Evolutionary conservation across 2,329 filamentous ascomycete species (phyloP).

Genomic region (Spiromastix sp.): DNA sequence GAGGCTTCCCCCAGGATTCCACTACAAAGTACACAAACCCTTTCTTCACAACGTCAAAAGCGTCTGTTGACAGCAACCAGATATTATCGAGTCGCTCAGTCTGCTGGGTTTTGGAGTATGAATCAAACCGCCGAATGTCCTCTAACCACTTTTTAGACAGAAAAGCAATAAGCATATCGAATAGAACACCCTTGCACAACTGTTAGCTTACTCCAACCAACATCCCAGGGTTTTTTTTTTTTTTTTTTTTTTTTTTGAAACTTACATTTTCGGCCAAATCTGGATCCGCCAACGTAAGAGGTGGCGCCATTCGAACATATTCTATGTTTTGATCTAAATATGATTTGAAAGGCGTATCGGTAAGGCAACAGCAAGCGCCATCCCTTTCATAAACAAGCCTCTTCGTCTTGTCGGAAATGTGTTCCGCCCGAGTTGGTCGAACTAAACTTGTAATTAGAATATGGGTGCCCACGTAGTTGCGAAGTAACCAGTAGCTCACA

Average conservation of each 20-base stretch:
- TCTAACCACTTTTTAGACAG: slow-evolving; percentile 5
- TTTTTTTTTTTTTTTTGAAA: no score
- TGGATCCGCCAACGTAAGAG: slow-evolving; percentile 5
- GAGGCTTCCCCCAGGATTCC: neutral
- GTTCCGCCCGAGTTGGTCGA: slow-evolving; percentile 8
- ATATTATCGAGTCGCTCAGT: slow-evolving; percentile 5
- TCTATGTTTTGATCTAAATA: slow-evolving; percentile 1
- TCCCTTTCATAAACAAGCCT: slow-evolving; percentile 11
- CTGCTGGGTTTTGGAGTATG: neutral
- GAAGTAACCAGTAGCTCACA: slow-evolving; percentile 5
- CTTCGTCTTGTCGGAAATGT: slow-evolving; percentile 6
- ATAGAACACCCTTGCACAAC: slow-evolving; percentile 4
- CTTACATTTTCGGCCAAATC: slow-evolving; percentile 8
- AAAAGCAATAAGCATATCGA: slow-evolving; percentile 5
- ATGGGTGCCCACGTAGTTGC: neutral
- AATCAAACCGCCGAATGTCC: neutral
- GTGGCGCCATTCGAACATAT: slow-evolving; percentile 6
- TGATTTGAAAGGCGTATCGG: slow-evolving; percentile 3
- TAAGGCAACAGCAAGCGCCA: slow-evolving; percentile 12
- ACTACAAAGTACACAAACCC: slow-evolving; percentile 3
- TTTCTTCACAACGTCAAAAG: slow-evolving; percentile 3
- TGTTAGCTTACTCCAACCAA: slow-evolving; percentile 3
- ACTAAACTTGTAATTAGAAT: slow-evolving; percentile 6
- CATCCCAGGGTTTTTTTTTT: no score
- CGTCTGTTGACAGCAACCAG: slow-evolving; percentile 7